Evolutionary conservation across 495 filamentous ascomycete genomes (phyloP).

Genomic region (Rhizodiscina lignyota): DNA sequence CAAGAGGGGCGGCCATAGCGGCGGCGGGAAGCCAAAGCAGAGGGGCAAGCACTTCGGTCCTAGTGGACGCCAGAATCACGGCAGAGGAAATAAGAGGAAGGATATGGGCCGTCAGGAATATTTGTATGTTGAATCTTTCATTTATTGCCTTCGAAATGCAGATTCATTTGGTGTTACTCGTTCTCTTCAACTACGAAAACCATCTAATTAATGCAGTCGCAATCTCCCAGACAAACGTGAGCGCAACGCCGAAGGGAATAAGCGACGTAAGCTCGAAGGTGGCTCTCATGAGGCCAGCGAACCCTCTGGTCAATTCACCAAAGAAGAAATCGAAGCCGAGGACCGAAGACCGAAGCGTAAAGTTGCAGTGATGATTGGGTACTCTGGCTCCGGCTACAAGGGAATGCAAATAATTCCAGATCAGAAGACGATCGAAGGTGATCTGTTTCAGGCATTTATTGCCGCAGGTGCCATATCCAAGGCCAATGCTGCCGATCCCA

Average conservation of each 20-base stretch:
- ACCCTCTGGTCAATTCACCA: constrained; percentile 41
- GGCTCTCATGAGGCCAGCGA: too few species aligned
- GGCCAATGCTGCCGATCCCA: constrained; percentile 88
- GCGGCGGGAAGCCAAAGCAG: too few species aligned
- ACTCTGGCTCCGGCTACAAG: constrained; percentile 92
- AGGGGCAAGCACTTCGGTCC: too few species aligned
- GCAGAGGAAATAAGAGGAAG: constrained; percentile 38
- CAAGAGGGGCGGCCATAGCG: too few species aligned
- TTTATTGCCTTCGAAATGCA: constrained; percentile 8
- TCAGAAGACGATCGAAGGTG: constrained; percentile 92
- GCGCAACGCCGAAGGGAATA: constrained; percentile 36
- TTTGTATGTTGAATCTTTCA: constrained; percentile 30
- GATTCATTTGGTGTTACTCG: neutral
- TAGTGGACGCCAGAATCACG: too few species aligned
- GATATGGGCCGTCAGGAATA: constrained; percentile 52
- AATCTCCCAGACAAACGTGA: constrained; percentile 46
- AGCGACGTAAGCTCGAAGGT: constrained; percentile 44
- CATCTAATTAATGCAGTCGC: constrained; percentile 47
- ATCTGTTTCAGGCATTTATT: constrained; percentile 82
- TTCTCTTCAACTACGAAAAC: neutral
- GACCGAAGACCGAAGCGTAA: constrained; percentile 82
- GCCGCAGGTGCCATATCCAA: constrained; percentile 85
- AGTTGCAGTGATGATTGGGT: constrained; percentile 86
- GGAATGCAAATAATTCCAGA: constrained; percentile 65
- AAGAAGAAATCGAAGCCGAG: constrained; percentile 72